Evolutionary conservation across 768 basidiomycete species (phyloP).

Genomic region (Boletus barrowsii): DNA sequence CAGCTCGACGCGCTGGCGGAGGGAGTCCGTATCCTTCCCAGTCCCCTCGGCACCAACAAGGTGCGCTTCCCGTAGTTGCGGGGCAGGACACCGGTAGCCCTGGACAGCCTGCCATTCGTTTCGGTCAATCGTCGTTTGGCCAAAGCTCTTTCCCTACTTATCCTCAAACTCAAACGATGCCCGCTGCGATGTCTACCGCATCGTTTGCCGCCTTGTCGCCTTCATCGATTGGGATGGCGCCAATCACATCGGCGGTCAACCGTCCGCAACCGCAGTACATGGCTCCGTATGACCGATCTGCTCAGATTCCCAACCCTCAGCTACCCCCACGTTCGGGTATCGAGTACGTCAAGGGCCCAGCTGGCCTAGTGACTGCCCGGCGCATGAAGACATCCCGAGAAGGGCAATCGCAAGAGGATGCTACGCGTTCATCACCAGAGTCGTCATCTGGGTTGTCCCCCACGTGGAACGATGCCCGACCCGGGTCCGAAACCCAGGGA

Average conservation of each 20-base stretch:
- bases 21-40: conserved; percentile 31
- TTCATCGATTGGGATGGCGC: neutral
- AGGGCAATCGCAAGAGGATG: neutral
- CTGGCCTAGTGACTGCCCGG: conserved; percentile 6
- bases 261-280: neutral
- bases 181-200: neutral
- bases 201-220: conserved; percentile 12
- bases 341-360: conserved; percentile 12
- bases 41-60: conserved; percentile 28
- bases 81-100: conserved; percentile 7
- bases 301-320: conserved; percentile 2
- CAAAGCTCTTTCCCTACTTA: conserved; percentile 15
- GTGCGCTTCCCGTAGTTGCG: conserved; percentile 11
- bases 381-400: conserved; percentile 8
- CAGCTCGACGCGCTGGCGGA: conserved; percentile 18
- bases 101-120: conserved; percentile 13
- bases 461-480: conserved; percentile 12
- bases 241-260: neutral
- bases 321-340: conserved; percentile 10
- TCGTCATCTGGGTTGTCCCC: conserved; percentile 23
- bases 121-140: conserved; percentile 27
- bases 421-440: conserved; percentile 2
- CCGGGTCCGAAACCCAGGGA: conserved; percentile 5
- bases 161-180: conserved; percentile 1
- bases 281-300: conserved; percentile 9